Percentiles rank a stretch among this genome's conserved stretches.
phyloP scores from a whole-genome alignment of 805 yeast species.

The Spathaspora hagerdaliae region DNA sequence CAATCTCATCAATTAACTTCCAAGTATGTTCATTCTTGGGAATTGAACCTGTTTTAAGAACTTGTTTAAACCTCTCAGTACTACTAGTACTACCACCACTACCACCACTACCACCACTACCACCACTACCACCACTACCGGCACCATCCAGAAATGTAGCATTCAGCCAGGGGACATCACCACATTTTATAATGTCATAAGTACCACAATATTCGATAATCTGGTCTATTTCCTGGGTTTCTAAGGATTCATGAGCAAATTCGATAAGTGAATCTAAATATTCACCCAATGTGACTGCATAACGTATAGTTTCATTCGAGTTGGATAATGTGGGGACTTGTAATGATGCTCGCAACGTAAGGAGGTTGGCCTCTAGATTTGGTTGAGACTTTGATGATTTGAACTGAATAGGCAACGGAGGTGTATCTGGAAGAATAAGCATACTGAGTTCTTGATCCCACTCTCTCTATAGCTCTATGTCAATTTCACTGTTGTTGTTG shows the following conservation, averaged over 20 bases:
- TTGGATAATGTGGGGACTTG: slow-evolving; percentile 6
- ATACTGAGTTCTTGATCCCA: slow-evolving; percentile 7
- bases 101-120: background rate
- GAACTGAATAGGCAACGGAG: slow-evolving; percentile 20
- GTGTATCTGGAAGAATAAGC: slow-evolving; percentile 33
- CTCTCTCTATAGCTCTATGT: no score
- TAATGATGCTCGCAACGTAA: slow-evolving; percentile 16
- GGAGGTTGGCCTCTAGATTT: slow-evolving; percentile 4
- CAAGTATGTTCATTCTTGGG: slow-evolving; percentile 13
- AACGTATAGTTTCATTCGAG: slow-evolving; percentile 25
- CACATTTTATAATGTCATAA: slow-evolving; percentile 2
- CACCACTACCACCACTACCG: background rate
- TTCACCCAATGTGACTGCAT: slow-evolving; percentile 28
- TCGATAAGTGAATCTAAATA: slow-evolving; percentile 15
- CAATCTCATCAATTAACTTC: slow-evolving; percentile 30
- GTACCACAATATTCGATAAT: slow-evolving; percentile 6
- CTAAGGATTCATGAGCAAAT: background rate
- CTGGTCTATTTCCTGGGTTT: slow-evolving; percentile 17
- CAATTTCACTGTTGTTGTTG: no score
- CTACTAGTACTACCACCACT: background rate
- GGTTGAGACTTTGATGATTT: slow-evolving; percentile 5
- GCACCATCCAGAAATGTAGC: background rate
- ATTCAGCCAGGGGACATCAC: slow-evolving; percentile 15
- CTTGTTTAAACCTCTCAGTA: background rate
- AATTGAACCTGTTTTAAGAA: background rate